Evolutionary conservation across 495 filamentous ascomycete genomes (phyloP).

Genomic region (Alectoria sarmentosa): DNA sequence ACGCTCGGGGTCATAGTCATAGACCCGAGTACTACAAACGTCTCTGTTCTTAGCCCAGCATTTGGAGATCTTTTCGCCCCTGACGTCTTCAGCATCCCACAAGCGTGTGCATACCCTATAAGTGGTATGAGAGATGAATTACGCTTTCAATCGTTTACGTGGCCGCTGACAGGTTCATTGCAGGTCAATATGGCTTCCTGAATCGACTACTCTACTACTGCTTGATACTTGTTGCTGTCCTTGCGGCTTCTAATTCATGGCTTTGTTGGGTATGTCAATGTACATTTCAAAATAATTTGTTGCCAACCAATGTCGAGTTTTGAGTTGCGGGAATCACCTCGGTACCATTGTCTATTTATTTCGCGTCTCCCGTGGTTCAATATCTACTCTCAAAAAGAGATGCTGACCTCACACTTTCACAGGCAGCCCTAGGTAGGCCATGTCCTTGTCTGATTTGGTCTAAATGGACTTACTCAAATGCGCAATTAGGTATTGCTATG

Average conservation of each 20-base stretch:
- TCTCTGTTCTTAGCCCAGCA: not conserved
- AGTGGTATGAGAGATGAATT: not conserved
- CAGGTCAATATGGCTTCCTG: constrained; percentile 13
- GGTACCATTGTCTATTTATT: not conserved
- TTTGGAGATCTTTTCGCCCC: not conserved
- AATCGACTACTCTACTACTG: constrained; percentile 7
- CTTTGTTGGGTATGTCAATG: constrained; percentile 4
- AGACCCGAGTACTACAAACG: not conserved
- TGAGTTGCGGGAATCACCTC: not conserved
- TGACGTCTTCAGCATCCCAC: not conserved
- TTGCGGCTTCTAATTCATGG: not conserved
- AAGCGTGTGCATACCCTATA: constrained; percentile 7
- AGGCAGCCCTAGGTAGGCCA: not conserved
- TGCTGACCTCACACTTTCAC: not conserved
- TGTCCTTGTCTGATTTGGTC: not conserved
- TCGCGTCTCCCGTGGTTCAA: not conserved
- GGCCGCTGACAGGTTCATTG: not conserved
- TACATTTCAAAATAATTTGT: not conserved
- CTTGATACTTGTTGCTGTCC: not conserved
- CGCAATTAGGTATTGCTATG: not conserved
- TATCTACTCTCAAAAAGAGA: not conserved
- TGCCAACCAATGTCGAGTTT: not conserved
- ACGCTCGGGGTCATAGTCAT: not conserved
- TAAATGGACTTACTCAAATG: not conserved
- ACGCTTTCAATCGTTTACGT: not conserved